phyloP scores from a whole-genome alignment of 176 grass and related monocot genomes.

The Aegilops umbellulata region DNA sequence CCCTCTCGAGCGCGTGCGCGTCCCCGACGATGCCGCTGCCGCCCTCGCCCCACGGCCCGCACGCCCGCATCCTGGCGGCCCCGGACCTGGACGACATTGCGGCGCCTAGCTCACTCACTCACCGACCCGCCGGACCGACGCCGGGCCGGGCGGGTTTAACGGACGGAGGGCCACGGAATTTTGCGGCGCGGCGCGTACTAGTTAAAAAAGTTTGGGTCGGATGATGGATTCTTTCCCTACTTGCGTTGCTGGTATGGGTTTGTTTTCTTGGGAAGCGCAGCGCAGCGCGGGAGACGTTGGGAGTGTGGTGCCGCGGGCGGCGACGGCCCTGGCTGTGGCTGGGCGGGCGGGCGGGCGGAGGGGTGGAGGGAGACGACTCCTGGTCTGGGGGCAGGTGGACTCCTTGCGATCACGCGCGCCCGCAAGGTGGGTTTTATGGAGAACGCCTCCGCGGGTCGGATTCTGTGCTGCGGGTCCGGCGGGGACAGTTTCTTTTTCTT shows the following conservation, averaged over 20 bases:
- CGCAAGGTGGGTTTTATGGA: not conserved
- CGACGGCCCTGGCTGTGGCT: not conserved
- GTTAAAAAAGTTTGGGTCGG: not conserved
- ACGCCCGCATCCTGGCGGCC: slow-evolving; percentile 23
- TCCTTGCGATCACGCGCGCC: not conserved
- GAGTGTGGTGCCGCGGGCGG: not conserved
- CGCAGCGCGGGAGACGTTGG: not conserved
- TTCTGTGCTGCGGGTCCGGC: too few species aligned
- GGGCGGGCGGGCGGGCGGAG: not conserved
- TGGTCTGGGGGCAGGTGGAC: not conserved
- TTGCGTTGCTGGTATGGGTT: not conserved
- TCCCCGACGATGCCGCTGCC: not conserved
- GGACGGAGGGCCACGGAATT: not conserved
- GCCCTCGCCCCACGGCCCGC: slow-evolving; percentile 37
- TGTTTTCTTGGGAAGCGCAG: not conserved
- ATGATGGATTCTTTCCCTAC: not conserved
- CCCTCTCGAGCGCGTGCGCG: slow-evolving; percentile 33
- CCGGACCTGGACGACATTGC: slow-evolving; percentile 41
- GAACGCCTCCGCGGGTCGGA: not conserved
- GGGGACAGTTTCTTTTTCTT: too few species aligned
- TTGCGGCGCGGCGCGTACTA: not conserved
- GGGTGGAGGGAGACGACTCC: not conserved
- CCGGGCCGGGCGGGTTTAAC: not conserved
- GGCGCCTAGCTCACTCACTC: too few species aligned
- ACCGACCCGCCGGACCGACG: not conserved